Conservation (phyloP, 2,329 filamentous ascomycete genomes). For the Penicillium sp. region DNA sequence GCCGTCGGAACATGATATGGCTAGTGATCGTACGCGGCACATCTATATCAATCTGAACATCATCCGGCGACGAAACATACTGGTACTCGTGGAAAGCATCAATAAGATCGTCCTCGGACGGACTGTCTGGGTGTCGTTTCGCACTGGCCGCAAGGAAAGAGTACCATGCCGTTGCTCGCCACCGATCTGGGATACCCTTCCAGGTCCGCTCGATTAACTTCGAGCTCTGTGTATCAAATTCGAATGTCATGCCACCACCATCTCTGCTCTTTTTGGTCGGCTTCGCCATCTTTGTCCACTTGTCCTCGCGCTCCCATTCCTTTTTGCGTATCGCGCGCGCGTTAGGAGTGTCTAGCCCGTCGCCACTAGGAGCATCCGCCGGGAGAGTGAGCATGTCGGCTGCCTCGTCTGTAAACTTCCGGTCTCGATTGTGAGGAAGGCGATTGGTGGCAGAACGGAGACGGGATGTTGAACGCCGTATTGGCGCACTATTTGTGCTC, state of each 20-base stretch:
- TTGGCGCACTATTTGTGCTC: conserved; percentile 44
- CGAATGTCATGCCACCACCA: conserved; percentile 64
- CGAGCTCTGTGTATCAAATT: conserved; percentile 79
- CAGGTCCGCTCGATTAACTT: conserved; percentile 89
- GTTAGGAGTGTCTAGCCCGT: conserved; percentile 48
- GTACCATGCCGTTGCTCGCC: conserved; percentile 92
- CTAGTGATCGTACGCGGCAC: conserved; percentile 91
- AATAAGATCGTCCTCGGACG: conserved; percentile 69
- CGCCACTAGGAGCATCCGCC: conserved; percentile 45
- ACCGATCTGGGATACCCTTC: conserved; percentile 97
- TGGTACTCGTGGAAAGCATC: conserved; percentile 71
- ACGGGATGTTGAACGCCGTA: conserved; percentile 41
- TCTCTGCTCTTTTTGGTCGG: conserved; percentile 44
- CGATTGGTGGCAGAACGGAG: conserved; percentile 55
- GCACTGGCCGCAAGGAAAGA: conserved; percentile 82
- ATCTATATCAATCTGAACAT: conserved; percentile 95
- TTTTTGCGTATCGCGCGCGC: conserved; percentile 55
- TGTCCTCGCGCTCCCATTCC: conserved; percentile 62
- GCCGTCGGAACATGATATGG: conserved; percentile 93
- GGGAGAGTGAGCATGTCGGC: conserved; percentile 65
- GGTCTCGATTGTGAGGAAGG: conserved; percentile 54
- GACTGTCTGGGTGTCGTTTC: conserved; percentile 59
- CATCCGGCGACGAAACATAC: conserved; percentile 74
- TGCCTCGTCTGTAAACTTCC: conserved; percentile 58
- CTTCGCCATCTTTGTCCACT: conserved; percentile 67